phyloP scores from a whole-genome alignment of 2,329 filamentous ascomycete species.

The Aspergillus sp. region DNA sequence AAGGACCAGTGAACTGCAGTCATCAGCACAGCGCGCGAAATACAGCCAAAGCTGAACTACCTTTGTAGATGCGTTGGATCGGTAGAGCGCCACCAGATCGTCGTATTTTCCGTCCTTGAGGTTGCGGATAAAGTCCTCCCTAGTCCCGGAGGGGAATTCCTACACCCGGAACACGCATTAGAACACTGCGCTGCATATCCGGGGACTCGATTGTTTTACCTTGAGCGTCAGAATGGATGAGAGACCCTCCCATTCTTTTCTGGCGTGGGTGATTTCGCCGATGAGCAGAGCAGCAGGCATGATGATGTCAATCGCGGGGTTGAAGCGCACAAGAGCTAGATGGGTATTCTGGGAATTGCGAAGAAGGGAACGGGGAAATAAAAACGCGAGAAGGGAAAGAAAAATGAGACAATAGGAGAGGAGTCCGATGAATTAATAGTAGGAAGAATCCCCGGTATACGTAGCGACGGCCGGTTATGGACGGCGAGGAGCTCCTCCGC shows the following conservation, averaged over 20 bases:
- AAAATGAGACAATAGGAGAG: not conserved
- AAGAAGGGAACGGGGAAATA: not conserved
- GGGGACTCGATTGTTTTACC: constrained; percentile 22
- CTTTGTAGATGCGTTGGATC: constrained; percentile 58
- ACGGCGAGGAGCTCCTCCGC: constrained; percentile 2
- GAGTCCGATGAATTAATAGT: constrained; percentile 5
- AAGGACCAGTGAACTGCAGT: constrained; percentile 44
- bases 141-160: constrained; percentile 55
- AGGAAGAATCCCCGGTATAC: not conserved
- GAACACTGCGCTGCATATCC: not conserved
- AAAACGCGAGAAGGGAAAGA: constrained; percentile 1
- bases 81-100: constrained; percentile 57
- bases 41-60: constrained; percentile 19
- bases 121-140: constrained; percentile 57
- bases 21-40: not conserved
- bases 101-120: constrained; percentile 57
- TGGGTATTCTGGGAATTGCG: not conserved
- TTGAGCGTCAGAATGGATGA: constrained; percentile 43
- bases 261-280: constrained; percentile 44
- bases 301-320: constrained; percentile 23
- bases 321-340: not conserved
- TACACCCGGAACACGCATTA: constrained; percentile 20
- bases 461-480: not conserved
- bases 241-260: constrained; percentile 45
- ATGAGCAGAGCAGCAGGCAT: constrained; percentile 47